phyloP scores from a whole-genome alignment of 225 moss, liverwort and hornwort species.

The Physcomitrellopsis africana region DNA sequence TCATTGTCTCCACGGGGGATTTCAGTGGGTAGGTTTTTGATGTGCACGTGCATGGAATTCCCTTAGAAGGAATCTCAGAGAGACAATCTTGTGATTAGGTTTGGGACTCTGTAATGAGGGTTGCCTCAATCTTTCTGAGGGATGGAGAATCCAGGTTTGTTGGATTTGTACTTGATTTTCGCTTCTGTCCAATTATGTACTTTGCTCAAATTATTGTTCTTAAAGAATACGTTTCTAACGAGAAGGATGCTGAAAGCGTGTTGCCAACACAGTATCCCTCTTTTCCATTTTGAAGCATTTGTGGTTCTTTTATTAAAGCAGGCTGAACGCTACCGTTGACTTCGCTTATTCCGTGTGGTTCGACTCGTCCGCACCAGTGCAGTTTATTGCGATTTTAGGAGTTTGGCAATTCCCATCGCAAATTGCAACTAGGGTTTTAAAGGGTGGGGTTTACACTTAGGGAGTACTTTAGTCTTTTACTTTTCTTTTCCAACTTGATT shows the following conservation, averaged over 20 bases:
- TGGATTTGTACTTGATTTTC: not conserved
- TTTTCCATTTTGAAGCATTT: not conserved
- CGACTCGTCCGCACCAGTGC: not conserved
- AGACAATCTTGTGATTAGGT: not conserved
- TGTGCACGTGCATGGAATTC: not conserved
- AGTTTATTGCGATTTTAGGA: not conserved
- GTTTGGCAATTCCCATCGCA: not conserved
- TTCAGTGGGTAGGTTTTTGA: not conserved
- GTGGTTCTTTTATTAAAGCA: not conserved
- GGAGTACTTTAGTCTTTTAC: not conserved
- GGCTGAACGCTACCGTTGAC: not conserved
- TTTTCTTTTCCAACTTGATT: not conserved
- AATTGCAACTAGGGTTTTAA: not conserved
- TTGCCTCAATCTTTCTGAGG: not conserved
- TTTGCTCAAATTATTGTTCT: not conserved
- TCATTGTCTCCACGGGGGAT: not conserved
- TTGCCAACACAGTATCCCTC: not conserved
- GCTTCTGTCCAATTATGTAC: not conserved
- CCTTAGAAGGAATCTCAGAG: not conserved
- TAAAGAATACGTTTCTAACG: not conserved
- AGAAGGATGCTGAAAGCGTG: not conserved
- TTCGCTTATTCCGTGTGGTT: not conserved
- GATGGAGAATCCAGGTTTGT: not conserved
- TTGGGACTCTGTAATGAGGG: not conserved
- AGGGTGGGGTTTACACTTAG: not conserved